Evolutionary conservation across 2,329 filamentous ascomycete species (phyloP), one percentile per base, ranked within the genome.

Genomic region (Epichloe aotearoae): DNA sequence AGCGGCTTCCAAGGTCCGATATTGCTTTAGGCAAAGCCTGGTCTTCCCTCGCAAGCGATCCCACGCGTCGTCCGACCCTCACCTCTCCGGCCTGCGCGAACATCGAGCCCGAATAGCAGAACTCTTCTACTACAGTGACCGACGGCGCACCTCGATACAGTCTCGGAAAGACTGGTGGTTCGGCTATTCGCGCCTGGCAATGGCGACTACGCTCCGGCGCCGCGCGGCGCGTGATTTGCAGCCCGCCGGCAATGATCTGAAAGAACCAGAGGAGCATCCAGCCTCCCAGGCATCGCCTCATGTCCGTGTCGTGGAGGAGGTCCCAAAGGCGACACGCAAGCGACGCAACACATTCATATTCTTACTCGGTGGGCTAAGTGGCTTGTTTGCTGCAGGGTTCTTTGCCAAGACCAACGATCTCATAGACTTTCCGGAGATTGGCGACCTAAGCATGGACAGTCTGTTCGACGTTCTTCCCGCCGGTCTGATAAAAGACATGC

Each of bases 381-480:
- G 93, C 12, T 77, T 98, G 51, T 71, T 95, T n/a, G 76, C 84
- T 2, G 93, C 93, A 2, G 84, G 89, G 33, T 89, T 95, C 67
- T 93, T 98, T 59, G 91, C 90, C 33, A 84, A 85, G 57, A 86
- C 78, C 65, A 93, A 90, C 68, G 89, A 96, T 62, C 76, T 97
- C 55, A 90, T 96, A 55, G 88, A 88, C 54, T 74, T 96, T 55
- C 79, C 79, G 14, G 80, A 83, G 60, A 64, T 84, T 46, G 70
- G 74, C 49, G 87, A 91, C 52, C 74, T 86, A 61, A 93, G 87
- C 62, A 78, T 98, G 69, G 90, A 96, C 58, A 84, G 80, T 54
- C 69, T 97, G 52, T 75, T 95, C 51, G 93, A 97, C 66, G 88
- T 86, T 1, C 75, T 98, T 38, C 93, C 93, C 0, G 86, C 88